Conservation (phyloP, 1,284 basidiomycete genomes). For the Tranzscheliella williamsii region DNA sequence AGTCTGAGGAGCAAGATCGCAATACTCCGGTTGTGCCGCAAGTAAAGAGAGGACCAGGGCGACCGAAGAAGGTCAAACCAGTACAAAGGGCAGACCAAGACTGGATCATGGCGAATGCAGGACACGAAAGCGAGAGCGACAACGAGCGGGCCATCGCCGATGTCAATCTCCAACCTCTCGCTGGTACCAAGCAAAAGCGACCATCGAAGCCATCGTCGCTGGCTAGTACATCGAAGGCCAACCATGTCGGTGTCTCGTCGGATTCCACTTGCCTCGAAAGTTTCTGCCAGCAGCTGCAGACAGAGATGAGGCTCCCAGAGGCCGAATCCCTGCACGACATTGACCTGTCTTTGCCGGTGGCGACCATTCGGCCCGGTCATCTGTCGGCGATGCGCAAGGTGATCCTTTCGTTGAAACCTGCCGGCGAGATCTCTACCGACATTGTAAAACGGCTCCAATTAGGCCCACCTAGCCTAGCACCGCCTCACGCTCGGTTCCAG, state of each 20-base stretch:
- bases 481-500: conserved; percentile 25
- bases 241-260: no score
- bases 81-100: conserved; percentile 14
- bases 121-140: conserved; percentile 17
- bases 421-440: conserved; percentile 18
- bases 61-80: conserved; percentile 21
- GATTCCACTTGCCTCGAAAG: no score
- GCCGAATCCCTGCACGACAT: conserved; percentile 17
- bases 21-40: conserved; percentile 1
- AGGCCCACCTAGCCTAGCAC: conserved; percentile 7
- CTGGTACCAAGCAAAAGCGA: no score
- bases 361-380: conserved; percentile 13
- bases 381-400: conserved; percentile 20
- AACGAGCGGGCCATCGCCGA: no score
- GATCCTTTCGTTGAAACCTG: conserved; percentile 15
- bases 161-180: no score
- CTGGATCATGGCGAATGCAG: conserved; percentile 6
- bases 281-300: no score
- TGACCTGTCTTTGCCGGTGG: conserved; percentile 9
- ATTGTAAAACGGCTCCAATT: conserved; percentile 6
- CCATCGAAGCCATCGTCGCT: no score
- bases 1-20: conserved; percentile 7
- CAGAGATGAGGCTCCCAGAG: no score
- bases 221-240: no score
- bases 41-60: conserved; percentile 14